Conservation (phyloP, 164 flowering plant species). For the Chimonanthus praecox region DNA sequence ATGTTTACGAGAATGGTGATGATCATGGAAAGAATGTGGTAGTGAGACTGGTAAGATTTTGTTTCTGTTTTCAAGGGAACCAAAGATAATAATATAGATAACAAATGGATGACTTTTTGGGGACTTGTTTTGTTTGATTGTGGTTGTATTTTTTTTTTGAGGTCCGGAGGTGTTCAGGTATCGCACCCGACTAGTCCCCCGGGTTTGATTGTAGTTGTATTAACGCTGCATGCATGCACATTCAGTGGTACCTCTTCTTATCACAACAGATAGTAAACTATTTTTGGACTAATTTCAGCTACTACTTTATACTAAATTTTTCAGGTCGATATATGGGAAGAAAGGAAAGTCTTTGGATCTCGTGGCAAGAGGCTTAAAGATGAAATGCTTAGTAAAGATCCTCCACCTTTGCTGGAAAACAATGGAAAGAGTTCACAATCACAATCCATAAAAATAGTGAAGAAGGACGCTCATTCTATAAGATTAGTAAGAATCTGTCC, state of each 20-base stretch:
- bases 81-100: background rate
- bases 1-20: conserved; percentile 59
- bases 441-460: conserved; percentile 67
- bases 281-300: background rate
- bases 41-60: conserved; percentile 62
- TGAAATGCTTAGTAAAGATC: conserved; percentile 60
- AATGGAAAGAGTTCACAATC: conserved; percentile 56
- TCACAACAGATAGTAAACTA: background rate
- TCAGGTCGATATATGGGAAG: conserved; percentile 92
- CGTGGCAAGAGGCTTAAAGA: conserved; percentile 79
- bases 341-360: conserved; percentile 94
- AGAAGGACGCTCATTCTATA: conserved; percentile 71
- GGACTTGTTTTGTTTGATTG: background rate
- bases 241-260: background rate
- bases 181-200: too few relatives aligned
- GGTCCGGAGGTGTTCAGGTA: too few relatives aligned
- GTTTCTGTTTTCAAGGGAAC: background rate
- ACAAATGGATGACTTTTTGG: background rate
- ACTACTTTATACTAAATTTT: background rate
- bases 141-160: too few relatives aligned
- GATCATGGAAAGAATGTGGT: conserved; percentile 72
- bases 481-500: conserved; percentile 59
- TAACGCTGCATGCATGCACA: background rate
- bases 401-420: conserved; percentile 38
- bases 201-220: too few relatives aligned